A percentile compares a stretch with the other conserved stretches of the same genome.
phyloP scores from a whole-genome alignment of 2,329 filamentous ascomycete genomes.

The Trichoderma simmonsii region DNA sequence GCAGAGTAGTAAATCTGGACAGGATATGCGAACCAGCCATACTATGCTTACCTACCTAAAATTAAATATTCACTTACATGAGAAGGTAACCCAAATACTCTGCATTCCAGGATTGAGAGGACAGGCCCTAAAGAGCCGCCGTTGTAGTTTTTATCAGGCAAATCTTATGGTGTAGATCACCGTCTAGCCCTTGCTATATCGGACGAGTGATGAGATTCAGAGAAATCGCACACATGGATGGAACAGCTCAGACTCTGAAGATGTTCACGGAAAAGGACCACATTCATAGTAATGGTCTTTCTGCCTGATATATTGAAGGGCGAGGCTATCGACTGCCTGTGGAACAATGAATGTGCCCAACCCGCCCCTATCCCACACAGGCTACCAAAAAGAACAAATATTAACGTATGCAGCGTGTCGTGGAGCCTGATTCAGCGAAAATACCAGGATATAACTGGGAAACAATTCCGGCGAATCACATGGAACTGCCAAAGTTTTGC shows the following conservation, averaged over 20 bases:
- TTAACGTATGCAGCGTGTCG: no score
- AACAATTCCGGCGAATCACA: no score
- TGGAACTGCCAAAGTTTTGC: no score
- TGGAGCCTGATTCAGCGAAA: no score
- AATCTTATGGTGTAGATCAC: not conserved
- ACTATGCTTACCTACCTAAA: not conserved
- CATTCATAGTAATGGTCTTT: not conserved
- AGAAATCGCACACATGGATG: not conserved
- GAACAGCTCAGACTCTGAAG: not conserved
- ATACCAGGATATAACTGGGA: no score
- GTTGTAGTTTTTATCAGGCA: not conserved
- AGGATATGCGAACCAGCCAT: not conserved
- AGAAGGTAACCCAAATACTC: not conserved
- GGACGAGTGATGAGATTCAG: not conserved
- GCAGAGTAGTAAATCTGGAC: not conserved
- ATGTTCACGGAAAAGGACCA: not conserved
- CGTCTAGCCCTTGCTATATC: no score
- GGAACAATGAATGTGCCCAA: not conserved
- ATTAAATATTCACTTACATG: rapidly evolving
- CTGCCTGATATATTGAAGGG: not conserved
- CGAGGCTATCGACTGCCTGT: not conserved
- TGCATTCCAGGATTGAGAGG: not conserved
- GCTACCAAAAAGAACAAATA: no score
- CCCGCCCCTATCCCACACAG: no score
- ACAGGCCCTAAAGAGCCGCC: not conserved